A percentile compares a stretch with the other conserved stretches of the same genome.
These are phyloP conservation scores for Entomortierella chlamydospora DNA, from an alignment of 192 early-diverging fungal genomes.

Conservation along the genomic window DNA sequence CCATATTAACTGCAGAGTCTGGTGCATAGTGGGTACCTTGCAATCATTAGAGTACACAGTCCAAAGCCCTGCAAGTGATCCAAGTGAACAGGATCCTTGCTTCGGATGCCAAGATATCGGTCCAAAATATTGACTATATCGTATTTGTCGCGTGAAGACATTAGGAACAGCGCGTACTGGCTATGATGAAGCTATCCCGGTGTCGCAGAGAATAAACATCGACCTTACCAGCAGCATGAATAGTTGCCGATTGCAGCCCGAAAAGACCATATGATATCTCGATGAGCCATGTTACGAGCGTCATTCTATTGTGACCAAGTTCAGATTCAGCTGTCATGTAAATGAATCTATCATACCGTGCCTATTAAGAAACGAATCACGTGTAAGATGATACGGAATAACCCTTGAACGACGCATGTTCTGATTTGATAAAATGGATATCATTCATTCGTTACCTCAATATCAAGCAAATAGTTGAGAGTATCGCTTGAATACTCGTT, in stretches of 20 bases:
- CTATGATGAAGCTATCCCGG: no score
- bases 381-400: no score
- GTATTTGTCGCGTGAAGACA: neutral
- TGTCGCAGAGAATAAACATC: neutral
- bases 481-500: slow-evolving; percentile 47
- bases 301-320: slow-evolving; percentile 1
- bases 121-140: slow-evolving; percentile 38
- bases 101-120: slow-evolving; percentile 16
- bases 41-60: slow-evolving; percentile 41
- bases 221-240: slow-evolving; percentile 30
- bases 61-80: slow-evolving; percentile 28
- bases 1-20: neutral
- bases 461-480: slow-evolving; percentile 28
- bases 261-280: slow-evolving; percentile 29
- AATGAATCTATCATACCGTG: slow-evolving; percentile 33
- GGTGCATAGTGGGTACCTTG: slow-evolving; percentile 19
- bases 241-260: slow-evolving; percentile 7
- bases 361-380: slow-evolving; percentile 5
- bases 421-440: no score
- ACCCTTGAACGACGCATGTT: no score
- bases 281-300: slow-evolving; percentile 33
- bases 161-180: no score
- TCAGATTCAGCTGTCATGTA: slow-evolving; percentile 14
- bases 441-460: slow-evolving; percentile 17
- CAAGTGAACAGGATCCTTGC: neutral